Evolutionary conservation across 768 basidiomycete species (phyloP).

Genomic region (Filobasidium wieringae): DNA sequence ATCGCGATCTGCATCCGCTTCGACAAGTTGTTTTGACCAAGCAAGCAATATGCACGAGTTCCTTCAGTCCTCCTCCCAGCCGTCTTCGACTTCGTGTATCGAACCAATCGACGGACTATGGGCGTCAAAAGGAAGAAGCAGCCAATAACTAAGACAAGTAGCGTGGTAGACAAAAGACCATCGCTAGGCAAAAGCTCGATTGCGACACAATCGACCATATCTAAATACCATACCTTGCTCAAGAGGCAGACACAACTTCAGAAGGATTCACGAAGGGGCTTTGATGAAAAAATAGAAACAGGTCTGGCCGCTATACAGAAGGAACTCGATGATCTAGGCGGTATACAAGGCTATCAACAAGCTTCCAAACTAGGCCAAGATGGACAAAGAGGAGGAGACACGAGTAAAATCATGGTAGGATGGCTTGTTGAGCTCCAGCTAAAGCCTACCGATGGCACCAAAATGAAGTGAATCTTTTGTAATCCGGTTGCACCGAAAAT

Average conservation of each 20-base stretch:
- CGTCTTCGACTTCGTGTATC: too few relatives aligned
- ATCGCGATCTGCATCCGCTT: too few relatives aligned
- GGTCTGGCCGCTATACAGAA: conserved; percentile 49
- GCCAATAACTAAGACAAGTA: too few relatives aligned
- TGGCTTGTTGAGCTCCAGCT: conserved; percentile 55
- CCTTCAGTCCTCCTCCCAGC: too few relatives aligned
- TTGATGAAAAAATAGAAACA: conserved; percentile 9
- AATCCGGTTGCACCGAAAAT: too few relatives aligned
- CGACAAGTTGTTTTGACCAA: too few relatives aligned
- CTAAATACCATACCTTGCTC: conserved; percentile 65
- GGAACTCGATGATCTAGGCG: conserved; percentile 61
- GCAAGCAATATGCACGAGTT: too few relatives aligned
- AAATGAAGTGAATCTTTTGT: neutral
- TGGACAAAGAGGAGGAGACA: conserved; percentile 72
- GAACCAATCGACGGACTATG: too few relatives aligned
- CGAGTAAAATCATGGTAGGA: conserved; percentile 61
- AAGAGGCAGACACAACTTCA: conserved; percentile 56
- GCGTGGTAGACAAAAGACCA: too few relatives aligned
- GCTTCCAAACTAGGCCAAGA: conserved; percentile 75
- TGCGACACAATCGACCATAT: conserved; percentile 61
- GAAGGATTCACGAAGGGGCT: conserved; percentile 8
- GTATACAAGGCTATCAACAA: conserved; percentile 64
- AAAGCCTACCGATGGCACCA: neutral
- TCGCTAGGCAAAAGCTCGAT: neutral
- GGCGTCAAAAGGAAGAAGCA: too few relatives aligned